Base-by-base conservation (phyloP, 2,329 filamentous ascomycete species). In the Aspergillus sp. region DNA sequence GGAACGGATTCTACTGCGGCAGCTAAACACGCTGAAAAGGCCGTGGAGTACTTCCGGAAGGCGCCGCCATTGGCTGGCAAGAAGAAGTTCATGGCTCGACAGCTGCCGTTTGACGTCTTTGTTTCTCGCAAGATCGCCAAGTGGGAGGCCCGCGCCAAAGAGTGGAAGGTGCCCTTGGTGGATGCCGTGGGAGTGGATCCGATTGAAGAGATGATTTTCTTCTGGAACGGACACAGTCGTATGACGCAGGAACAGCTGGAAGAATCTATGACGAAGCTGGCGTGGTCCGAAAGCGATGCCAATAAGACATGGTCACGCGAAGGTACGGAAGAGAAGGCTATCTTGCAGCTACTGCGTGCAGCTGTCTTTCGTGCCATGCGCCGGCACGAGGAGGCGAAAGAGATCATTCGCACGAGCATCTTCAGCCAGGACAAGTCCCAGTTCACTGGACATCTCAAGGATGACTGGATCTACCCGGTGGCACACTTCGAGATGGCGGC, bases 51-150 rank as follows among this genome's bases (percentile, higher is more conserved):
- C 53, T 81, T 97, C 65, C 83, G 85, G 43, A 90, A 88, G 69
- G 91, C 89, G 0, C 89, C 91, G 0, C 82, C 85, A 0, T 83
- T 91, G 53, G 89, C 90, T 0, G 93, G 93, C 41, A 92, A 91
- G 78, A 97, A 96, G 79, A 87, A 87, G 43, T 91, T 99, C 75
- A 91, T 98, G 89, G 90, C 91, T 0, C 87, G 89, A 21, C 91
- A 96, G 69, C 81, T 98, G 10, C 95, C 95, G 0, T 92, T 99
- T 64, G 95, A 99, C 74, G 81, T 89, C 4, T 97, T 96, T 69
- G 87, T 95, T 12, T 82, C 85, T 55, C 87, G 92, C 60, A 98
- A 97, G 79, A 78, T 98, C 13, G 83, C 87, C 57, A 97, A 96
- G 75, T 97, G 93, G 93, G 89, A 96, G 70, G 86, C 87, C 30